phyloP scores from a whole-genome alignment of 768 basidiomycete species.

The Tylopilus rubrobrunneus region DNA sequence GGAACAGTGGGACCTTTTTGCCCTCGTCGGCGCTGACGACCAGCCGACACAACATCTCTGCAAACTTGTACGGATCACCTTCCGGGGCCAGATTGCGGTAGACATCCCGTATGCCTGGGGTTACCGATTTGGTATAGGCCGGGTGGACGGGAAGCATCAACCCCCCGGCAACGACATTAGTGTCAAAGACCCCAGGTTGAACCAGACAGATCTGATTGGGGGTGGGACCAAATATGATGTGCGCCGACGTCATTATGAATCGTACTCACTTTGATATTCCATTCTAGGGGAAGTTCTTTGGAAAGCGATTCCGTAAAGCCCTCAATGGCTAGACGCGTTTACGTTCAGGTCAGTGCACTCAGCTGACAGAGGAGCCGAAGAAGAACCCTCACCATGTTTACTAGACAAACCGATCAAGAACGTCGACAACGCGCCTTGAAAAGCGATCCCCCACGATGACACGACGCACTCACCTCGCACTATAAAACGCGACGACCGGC shows the following conservation, averaged over 20 bases:
- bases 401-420: neutral
- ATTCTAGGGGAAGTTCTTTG: slow-evolving; percentile 10
- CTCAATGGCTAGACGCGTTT: slow-evolving; percentile 5
- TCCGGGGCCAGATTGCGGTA: neutral
- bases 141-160: slow-evolving; percentile 7
- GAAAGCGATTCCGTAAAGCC: slow-evolving; percentile 7
- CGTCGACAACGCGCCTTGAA: too few species aligned
- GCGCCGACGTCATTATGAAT: neutral
- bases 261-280: slow-evolving; percentile 17
- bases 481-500: slow-evolving; percentile 8
- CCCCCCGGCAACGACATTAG: slow-evolving; percentile 3
- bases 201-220: slow-evolving; percentile 3
- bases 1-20: slow-evolving; percentile 1
- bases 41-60: slow-evolving; percentile 1
- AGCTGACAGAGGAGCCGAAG: neutral
- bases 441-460: too few species aligned
- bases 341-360: neutral
- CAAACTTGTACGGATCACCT: slow-evolving; percentile 17
- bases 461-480: slow-evolving; percentile 3
- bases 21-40: neutral
- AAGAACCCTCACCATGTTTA: slow-evolving; percentile 10
- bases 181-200: slow-evolving; percentile 16
- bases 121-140: slow-evolving; percentile 5
- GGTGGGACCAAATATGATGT: too few species aligned
- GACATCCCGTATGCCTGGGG: slow-evolving; percentile 1